These are phyloP conservation scores for Corynascus novoguineensis DNA, from an alignment of 495 filamentous ascomycete species.

Conservation along the genomic window DNA sequence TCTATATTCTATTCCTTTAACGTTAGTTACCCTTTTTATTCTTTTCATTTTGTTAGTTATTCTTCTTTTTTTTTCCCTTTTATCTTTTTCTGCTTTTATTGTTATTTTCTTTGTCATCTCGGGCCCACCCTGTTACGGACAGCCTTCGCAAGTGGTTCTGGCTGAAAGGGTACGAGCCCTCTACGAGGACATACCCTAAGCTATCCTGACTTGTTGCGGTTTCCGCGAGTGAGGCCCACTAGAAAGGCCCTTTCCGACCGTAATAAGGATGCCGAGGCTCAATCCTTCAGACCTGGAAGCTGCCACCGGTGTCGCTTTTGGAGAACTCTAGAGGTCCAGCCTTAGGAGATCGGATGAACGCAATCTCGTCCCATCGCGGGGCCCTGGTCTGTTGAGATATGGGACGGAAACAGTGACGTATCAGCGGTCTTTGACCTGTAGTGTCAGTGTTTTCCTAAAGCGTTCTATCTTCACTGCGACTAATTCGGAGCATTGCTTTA, in stretches of 20 bases:
- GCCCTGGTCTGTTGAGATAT: conserved; percentile 44
- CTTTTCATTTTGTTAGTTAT: no score
- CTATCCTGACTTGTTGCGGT: conserved; percentile 45
- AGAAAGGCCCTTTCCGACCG: conserved; percentile 40
- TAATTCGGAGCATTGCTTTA: conserved; percentile 49
- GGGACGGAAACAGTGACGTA: conserved; percentile 40
- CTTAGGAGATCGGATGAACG: conserved; percentile 25
- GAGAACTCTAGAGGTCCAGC: conserved; percentile 21
- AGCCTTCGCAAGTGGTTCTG: conserved; percentile 37
- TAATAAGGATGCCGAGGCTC: conserved; percentile 45
- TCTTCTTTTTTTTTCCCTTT: no score
- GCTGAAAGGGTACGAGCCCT: conserved; percentile 39
- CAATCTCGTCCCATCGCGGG: conserved; percentile 32
- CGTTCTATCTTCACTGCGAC: conserved; percentile 39
- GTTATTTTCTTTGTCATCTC: conserved; percentile 29
- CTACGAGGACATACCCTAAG: conserved; percentile 42
- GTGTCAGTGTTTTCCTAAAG: conserved; percentile 42
- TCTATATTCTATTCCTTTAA: no score
- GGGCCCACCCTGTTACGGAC: conserved; percentile 30
- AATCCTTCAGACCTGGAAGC: conserved; percentile 45
- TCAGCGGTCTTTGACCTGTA: conserved; percentile 42
- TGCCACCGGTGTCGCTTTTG: conserved; percentile 50
- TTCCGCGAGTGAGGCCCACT: conserved; percentile 30
- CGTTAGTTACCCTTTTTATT: no score
- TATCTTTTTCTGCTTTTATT: no score